These are phyloP conservation scores for Galerina marginata DNA, from an alignment of 768 basidiomycete genomes.

Conservation along the genomic window DNA sequence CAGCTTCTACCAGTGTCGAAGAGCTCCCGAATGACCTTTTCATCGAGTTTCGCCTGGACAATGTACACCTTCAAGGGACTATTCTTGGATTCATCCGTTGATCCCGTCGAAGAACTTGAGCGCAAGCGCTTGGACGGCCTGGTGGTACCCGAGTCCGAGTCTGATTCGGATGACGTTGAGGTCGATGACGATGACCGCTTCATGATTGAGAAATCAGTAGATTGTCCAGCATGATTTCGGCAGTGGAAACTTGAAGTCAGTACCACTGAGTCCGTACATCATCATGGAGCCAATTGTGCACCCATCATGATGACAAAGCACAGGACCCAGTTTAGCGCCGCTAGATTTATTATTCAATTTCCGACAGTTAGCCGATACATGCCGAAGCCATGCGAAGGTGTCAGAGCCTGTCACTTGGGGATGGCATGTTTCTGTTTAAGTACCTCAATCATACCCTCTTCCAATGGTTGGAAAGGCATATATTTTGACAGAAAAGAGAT, in stretches of 20 bases:
- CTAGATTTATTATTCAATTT: no score
- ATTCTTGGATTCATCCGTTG: constrained; percentile 1
- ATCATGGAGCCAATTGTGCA: no score
- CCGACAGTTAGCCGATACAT: no score
- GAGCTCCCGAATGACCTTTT: constrained; percentile 39
- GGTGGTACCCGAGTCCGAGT: not conserved
- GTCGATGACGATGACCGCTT: constrained; percentile 1
- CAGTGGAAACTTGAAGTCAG: not conserved
- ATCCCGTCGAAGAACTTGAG: not conserved
- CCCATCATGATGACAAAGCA: no score
- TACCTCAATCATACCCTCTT: no score
- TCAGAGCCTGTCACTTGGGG: no score
- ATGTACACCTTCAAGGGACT: constrained; percentile 35
- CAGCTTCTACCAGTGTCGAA: constrained; percentile 26
- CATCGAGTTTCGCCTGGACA: constrained; percentile 44
- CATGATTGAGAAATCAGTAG: not conserved
- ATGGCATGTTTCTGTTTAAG: no score
- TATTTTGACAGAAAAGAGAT: no score
- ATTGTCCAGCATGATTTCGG: not conserved
- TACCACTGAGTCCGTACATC: not conserved
- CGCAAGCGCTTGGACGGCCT: constrained; percentile 14
- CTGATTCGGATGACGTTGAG: not conserved
- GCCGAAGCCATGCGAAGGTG: no score
- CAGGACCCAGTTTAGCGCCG: no score
- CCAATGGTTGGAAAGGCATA: no score